Evolutionary conservation across 2,329 filamentous ascomycete genomes (phyloP), one percentile per base, ranked within the genome.

Genomic region (Ophiocordyceps camponoti-rufipedis): DNA sequence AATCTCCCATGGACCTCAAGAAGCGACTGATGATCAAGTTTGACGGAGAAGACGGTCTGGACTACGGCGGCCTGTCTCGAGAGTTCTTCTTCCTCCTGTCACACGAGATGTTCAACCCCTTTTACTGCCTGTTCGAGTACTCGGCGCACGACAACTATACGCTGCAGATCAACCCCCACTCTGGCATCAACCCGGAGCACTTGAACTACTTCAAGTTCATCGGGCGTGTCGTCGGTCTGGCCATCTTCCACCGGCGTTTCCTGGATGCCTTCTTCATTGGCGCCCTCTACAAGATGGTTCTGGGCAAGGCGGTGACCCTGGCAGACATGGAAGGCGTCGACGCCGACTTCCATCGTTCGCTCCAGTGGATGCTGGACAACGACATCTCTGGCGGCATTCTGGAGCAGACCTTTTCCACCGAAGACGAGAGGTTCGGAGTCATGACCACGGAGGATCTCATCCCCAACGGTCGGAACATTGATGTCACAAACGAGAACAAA

Each of bases 161-260:
- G 29, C 82, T 98, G 46, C 91, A 98, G 67, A 98, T 98, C 70
- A 98, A 98, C 68, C 91, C 91, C 42, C 91, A 98, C 64, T 98
- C 91, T 18, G 91, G 91, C 52, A 96, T 98, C 66, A 98, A 98
- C 65, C 91, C 91, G 1, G 91, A 98, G 66, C 91, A 98, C 76
- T 71, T 98, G 57, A 96, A 95, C 62, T 98, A 96, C 69, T 98
- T 98, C 78, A 96, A 94, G 65, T 98, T 98, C 60, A 98, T 98
- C 57, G 91, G 91, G 43, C 85, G 91, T 48, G 91, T 98, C 28
- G 91, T 98, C 48, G 91, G 91, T 49, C 66, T 98, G 54, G 89
- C 91, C 49, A 98, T 98, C 58, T 98, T 98, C 79, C 91, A 98
- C 65, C 78, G 91, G 48, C 81, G 91, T 44, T 98, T 98, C 74